Evolutionary conservation across 495 filamentous ascomycete genomes (phyloP).

Genomic region (Aspergillus haitiensis): DNA sequence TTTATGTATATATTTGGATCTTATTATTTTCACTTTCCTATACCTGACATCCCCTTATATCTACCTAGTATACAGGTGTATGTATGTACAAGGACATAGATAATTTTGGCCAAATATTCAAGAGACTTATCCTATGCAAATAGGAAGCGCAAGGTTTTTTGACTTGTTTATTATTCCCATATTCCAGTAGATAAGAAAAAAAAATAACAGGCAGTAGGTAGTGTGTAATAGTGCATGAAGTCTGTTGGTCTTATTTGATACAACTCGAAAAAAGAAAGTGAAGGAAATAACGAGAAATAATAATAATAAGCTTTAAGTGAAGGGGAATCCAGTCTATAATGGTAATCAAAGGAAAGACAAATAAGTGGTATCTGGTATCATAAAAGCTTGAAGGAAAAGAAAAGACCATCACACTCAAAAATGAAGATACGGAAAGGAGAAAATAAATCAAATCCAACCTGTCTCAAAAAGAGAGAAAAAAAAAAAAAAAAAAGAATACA

Average conservation of each 20-base stretch:
- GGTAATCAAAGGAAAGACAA: constrained; percentile 7
- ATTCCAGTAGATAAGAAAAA: too few relatives aligned
- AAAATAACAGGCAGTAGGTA: too few relatives aligned
- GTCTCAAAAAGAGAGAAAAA: constrained; percentile 8
- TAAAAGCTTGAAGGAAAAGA: constrained; percentile 4
- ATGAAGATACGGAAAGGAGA: neutral
- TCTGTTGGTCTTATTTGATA: constrained; percentile 1
- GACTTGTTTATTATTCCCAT: too few relatives aligned
- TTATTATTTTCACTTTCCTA: neutral
- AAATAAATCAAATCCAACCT: neutral
- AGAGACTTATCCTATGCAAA: neutral
- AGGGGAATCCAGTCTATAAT: constrained; percentile 9
- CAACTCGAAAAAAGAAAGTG: neutral
- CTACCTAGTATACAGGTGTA: constrained; percentile 1
- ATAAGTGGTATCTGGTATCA: constrained; percentile 13
- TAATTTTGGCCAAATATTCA: too few relatives aligned
- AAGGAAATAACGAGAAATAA: neutral
- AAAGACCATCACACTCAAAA: constrained; percentile 1
- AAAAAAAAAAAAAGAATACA: neutral
- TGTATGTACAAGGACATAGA: neutral
- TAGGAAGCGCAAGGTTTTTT: neutral
- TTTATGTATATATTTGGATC: too few relatives aligned
- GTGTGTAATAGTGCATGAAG: too few relatives aligned
- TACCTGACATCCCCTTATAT: neutral
- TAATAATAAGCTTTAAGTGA: too few relatives aligned